A percentile compares a stretch with the other conserved stretches of the same genome.
These are phyloP conservation scores for Fragosphaeria purpurea DNA, from an alignment of 2,329 filamentous ascomycete species.

Conservation along the genomic window DNA sequence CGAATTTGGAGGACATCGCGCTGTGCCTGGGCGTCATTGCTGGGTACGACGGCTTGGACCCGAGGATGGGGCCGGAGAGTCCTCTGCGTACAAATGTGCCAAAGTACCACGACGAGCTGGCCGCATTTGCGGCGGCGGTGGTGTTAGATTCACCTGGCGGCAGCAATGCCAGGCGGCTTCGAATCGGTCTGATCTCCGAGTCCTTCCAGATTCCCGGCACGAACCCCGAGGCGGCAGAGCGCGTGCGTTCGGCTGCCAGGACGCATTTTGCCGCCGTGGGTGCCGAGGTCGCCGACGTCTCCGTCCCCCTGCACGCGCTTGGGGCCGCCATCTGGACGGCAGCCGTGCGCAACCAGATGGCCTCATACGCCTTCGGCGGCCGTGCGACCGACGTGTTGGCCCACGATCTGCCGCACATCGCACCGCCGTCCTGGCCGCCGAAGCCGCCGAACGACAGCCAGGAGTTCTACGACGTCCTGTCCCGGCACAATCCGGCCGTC, in stretches of 20 bases:
- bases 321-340: slow-evolving; percentile 39
- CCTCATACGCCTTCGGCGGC: slow-evolving; percentile 16
- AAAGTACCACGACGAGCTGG: slow-evolving; percentile 21
- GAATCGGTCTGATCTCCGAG: too few species aligned
- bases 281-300: slow-evolving; percentile 32
- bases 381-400: slow-evolving; percentile 21
- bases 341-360: slow-evolving; percentile 20
- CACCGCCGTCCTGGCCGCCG: too few species aligned
- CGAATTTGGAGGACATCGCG: slow-evolving; percentile 30
- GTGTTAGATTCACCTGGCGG: too few species aligned
- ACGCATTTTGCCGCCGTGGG: slow-evolving; percentile 19
- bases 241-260: neutral
- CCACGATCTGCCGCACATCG: slow-evolving; percentile 20
- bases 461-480: slow-evolving; percentile 31
- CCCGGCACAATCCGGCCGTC: slow-evolving; percentile 31
- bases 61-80: slow-evolving; percentile 28
- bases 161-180: slow-evolving; percentile 2
- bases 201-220: neutral
- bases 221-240: neutral
- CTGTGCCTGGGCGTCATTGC: slow-evolving; percentile 28
- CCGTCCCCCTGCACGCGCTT: slow-evolving; percentile 34
- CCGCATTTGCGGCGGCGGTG: neutral
- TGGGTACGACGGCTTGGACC: slow-evolving; percentile 37
- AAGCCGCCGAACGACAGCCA: slow-evolving; percentile 22
- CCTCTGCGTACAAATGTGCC: slow-evolving; percentile 22